A percentile compares a stretch with the other conserved stretches of the same genome.
Evolutionary conservation across 768 basidiomycete species (phyloP).

Genomic region (Mycena leptocephala): DNA sequence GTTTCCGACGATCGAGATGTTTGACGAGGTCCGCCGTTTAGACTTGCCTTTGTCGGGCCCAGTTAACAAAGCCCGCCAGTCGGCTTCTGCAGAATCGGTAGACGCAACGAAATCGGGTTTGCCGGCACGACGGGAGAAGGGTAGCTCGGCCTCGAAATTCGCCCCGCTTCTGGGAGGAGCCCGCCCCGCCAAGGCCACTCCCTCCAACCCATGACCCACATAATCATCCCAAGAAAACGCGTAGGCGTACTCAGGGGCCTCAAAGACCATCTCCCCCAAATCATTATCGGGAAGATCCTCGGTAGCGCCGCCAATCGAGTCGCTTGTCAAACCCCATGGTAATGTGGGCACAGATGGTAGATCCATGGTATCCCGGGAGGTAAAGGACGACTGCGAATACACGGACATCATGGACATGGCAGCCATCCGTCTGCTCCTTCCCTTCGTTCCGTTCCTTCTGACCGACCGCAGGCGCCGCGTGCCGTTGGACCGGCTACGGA

Average conservation of each 20-base stretch:
- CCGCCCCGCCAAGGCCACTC: conserved; percentile 1
- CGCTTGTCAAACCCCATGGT: conserved; percentile 1
- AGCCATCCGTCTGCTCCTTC: conserved; percentile 1
- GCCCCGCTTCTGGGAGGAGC: neutral
- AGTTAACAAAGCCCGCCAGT: conserved; percentile 25
- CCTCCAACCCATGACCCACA: conserved; percentile 6
- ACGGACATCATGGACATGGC: conserved; percentile 31
- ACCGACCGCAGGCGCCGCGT: neutral
- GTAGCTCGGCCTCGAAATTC: conserved; percentile 12
- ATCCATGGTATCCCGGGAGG: conserved; percentile 19
- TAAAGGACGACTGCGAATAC: conserved; percentile 35
- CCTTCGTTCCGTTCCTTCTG: conserved; percentile 5
- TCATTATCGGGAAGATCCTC: conserved; percentile 9
- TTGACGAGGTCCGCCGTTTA: conserved; percentile 29
- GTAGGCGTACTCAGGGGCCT: conserved; percentile 18
- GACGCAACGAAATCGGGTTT: neutral
- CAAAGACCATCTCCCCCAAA: conserved; percentile 19
- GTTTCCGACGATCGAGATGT: conserved; percentile 29
- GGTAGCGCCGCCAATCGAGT: neutral
- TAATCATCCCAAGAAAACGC: conserved; percentile 25
- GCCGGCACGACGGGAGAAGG: neutral
- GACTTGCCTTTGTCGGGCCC: neutral
- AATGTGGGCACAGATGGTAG: conserved; percentile 13
- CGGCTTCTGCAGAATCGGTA: neutral
- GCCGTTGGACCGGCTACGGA: conserved; percentile 20